Conservation (phyloP, 768 basidiomycete species). For the Pulveroboletus sp. region DNA sequence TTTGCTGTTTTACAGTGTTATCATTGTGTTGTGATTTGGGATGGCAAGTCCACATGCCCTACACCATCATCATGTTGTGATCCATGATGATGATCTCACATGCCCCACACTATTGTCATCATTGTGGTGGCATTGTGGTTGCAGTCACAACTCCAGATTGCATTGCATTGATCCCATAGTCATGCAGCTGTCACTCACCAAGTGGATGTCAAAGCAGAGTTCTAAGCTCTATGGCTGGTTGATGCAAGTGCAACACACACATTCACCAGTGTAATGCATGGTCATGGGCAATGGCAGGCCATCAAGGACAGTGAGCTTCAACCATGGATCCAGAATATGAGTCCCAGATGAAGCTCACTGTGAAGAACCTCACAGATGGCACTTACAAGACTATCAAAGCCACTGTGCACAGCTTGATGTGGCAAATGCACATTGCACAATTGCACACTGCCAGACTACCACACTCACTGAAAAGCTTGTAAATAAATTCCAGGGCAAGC, state of each 20-base stretch:
- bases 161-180: too few species aligned
- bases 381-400: not conserved
- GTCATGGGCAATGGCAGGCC: not conserved
- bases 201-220: not conserved
- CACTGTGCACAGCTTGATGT: not conserved
- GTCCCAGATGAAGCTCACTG: conserved; percentile 5
- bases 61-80: too few species aligned
- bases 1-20: too few species aligned
- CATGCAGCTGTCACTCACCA: not conserved
- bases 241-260: not conserved
- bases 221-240: too few species aligned
- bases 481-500: not conserved
- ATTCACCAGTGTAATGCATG: not conserved
- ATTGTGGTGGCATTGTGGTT: too few species aligned
- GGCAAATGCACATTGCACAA: not conserved
- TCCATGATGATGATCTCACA: too few species aligned
- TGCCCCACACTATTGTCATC: too few species aligned
- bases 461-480: too few species aligned
- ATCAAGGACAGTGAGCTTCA: not conserved
- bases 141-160: too few species aligned
- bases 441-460: too few species aligned
- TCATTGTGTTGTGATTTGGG: too few species aligned
- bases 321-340: conserved; percentile 1
- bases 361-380: not conserved
- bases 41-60: too few species aligned